Evolutionary conservation across 495 filamentous ascomycete species (phyloP).

Genomic region (Schizothecium vesticola): DNA sequence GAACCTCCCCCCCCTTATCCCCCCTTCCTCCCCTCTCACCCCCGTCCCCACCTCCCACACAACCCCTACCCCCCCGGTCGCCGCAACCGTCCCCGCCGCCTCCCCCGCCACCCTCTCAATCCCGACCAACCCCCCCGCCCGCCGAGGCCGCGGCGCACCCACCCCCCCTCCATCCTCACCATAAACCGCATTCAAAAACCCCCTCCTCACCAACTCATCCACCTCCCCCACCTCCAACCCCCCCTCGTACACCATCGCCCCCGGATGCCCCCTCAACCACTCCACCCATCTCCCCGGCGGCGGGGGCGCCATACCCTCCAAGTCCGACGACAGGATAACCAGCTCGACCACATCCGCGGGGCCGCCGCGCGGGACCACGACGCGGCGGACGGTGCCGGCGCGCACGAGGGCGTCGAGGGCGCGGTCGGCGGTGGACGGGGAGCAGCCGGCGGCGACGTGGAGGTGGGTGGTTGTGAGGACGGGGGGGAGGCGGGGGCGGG

Average conservation of each 20-base stretch:
- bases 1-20: constrained; percentile 35
- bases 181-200: constrained; percentile 62
- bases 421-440: constrained; percentile 65
- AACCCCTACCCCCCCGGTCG: constrained; percentile 56
- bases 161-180: constrained; percentile 33
- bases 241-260: constrained; percentile 41
- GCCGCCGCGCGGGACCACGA: constrained; percentile 53
- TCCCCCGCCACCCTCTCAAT: constrained; percentile 50
- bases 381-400: constrained; percentile 55
- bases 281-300: constrained; percentile 55
- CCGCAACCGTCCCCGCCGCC: constrained; percentile 58
- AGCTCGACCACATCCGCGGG: constrained; percentile 66
- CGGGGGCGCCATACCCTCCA: constrained; percentile 51
- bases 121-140: constrained; percentile 45
- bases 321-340: constrained; percentile 58
- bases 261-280: constrained; percentile 52
- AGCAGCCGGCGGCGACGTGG: constrained; percentile 54
- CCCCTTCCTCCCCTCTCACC: constrained; percentile 1
- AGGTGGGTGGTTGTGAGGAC: constrained; percentile 68
- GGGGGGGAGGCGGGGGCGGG: constrained; percentile 60
- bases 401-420: constrained; percentile 62
- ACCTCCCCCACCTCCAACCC: constrained; percentile 46
- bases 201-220: constrained; percentile 54
- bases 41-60: constrained; percentile 50
- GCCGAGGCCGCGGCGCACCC: too few species aligned